Evolutionary conservation across 176 grass and related monocot genomes (phyloP).

Genomic region (Avena eriantha): DNA sequence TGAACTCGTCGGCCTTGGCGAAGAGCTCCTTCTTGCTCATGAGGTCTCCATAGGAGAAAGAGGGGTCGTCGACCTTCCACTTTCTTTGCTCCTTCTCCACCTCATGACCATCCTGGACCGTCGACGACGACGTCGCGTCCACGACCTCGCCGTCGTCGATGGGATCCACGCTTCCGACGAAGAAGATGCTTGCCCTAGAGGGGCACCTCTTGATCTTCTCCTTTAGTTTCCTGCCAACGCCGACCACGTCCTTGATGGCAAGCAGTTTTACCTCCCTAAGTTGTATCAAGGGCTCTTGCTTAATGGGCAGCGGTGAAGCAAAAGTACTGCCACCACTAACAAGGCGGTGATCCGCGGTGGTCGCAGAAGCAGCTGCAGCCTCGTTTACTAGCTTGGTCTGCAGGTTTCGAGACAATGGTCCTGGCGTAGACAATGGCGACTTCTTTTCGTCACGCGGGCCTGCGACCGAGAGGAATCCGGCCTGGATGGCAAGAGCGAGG

Average conservation of each 20-base stretch:
- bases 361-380: not conserved
- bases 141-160: constrained; percentile 23
- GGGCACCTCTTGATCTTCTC: constrained; percentile 56
- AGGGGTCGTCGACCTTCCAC: not conserved
- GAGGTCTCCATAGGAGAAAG: not conserved
- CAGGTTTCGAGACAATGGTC: not conserved
- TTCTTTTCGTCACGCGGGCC: constrained; percentile 46
- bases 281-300: not conserved
- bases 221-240: not conserved
- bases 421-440: not conserved
- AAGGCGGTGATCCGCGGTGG: not conserved
- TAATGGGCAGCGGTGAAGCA: not conserved
- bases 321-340: not conserved
- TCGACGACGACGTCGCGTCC: not conserved
- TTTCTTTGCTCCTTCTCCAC: constrained; percentile 26
- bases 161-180: constrained; percentile 48
- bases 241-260: not conserved
- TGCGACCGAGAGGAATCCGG: constrained; percentile 56
- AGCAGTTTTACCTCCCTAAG: not conserved
- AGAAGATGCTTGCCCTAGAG: constrained; percentile 76
- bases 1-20: constrained; percentile 72
- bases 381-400: not conserved
- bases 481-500: constrained; percentile 58
- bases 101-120: constrained; percentile 16
- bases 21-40: constrained; percentile 75